Base-by-base conservation (phyloP, 768 basidiomycete genomes). In the Lyophyllum shimeji region DNA sequence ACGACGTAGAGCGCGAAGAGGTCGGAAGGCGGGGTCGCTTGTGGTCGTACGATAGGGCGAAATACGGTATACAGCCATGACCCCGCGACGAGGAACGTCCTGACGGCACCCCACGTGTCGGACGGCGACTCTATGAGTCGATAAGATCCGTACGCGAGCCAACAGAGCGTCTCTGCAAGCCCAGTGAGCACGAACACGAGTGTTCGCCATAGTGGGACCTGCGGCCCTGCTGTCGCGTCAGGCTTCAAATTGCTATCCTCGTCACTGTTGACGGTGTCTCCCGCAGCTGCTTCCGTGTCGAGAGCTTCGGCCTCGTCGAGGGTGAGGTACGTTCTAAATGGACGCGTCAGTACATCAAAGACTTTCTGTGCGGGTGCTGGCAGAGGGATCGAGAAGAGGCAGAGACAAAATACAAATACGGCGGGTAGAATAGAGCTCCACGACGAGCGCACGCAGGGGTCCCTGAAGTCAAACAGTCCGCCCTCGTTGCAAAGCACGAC, bases 31-130 rank as follows among this genome's bases (percentile, higher is more conserved):
- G 80, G 76, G 0, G 87, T 92, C 0, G 80, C 69, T 5, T 74
- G 72, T 0, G 85, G 82, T 45, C 83, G 82, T 20, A 77, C 61
- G 18, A 82, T 72, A 0, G 86, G 82, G 33, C 86, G 82, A 25
- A 80, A 60, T 18, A 82, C 69, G 0, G 86, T 82, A 61, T 89
- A 91, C 37, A 88, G 66, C 91, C 91, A 93, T 3, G 82, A 72
- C 0, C 71, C 58, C 0, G 83, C 82, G 23, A 82, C 62, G 27
- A 87, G 64, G 46, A 87, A 70, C 0, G 77, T 71, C 7, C 72
- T 72, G 1, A 77, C 55, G 17, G 69, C 75, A 13, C 52, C 59
- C 73, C 77, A 78, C 1, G 63, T 52, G 25, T 61, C 60, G 20
- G 63, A 51, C 2, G 46, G 33, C 1, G 27, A 17, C 37, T 69